phyloP scores from a whole-genome alignment of 805 yeast genomes.

The Schwanniomyces polymorphus region DNA sequence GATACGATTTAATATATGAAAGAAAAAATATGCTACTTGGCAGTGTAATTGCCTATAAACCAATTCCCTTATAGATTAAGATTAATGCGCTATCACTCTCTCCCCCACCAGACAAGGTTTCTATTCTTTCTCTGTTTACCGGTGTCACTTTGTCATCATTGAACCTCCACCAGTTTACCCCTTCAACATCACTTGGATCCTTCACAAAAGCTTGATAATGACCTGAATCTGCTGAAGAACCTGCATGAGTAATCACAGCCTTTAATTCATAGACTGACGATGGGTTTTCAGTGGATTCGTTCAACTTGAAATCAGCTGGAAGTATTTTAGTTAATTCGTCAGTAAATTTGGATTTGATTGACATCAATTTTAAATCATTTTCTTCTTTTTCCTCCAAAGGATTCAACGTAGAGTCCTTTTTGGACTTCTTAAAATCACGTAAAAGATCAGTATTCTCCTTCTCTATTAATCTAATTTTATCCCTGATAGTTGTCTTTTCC shows the following conservation, averaged over 20 bases:
- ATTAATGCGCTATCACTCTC: slow-evolving; percentile 95
- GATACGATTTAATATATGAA: slow-evolving; percentile 1
- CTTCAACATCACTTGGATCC: slow-evolving; percentile 62
- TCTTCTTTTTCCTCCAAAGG: slow-evolving; percentile 59
- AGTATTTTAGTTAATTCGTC: slow-evolving; percentile 44
- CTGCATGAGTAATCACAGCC: slow-evolving; percentile 89
- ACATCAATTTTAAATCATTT: slow-evolving; percentile 48
- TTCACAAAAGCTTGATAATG: slow-evolving; percentile 91
- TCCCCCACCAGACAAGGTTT: slow-evolving; percentile 92
- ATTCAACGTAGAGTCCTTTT: slow-evolving; percentile 30
- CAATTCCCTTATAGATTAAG: slow-evolving; percentile 80
- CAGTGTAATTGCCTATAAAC: slow-evolving; percentile 33
- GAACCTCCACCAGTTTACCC: slow-evolving; percentile 89
- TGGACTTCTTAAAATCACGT: slow-evolving; percentile 69
- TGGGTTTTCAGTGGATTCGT: slow-evolving; percentile 69
- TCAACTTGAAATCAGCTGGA: slow-evolving; percentile 28
- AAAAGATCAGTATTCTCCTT: slow-evolving; percentile 71
- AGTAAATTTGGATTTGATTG: slow-evolving; percentile 51
- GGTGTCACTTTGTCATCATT: slow-evolving; percentile 86
- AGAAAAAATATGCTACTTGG: background rate
- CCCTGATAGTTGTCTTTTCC: slow-evolving; percentile 71
- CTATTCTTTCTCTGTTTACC: slow-evolving; percentile 81
- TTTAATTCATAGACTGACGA: slow-evolving; percentile 81
- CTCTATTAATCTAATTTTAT: slow-evolving; percentile 71
- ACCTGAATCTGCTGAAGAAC: slow-evolving; percentile 95